Conservation (phyloP, 2,329 filamentous ascomycete species). For the Xylaria sp. region DNA sequence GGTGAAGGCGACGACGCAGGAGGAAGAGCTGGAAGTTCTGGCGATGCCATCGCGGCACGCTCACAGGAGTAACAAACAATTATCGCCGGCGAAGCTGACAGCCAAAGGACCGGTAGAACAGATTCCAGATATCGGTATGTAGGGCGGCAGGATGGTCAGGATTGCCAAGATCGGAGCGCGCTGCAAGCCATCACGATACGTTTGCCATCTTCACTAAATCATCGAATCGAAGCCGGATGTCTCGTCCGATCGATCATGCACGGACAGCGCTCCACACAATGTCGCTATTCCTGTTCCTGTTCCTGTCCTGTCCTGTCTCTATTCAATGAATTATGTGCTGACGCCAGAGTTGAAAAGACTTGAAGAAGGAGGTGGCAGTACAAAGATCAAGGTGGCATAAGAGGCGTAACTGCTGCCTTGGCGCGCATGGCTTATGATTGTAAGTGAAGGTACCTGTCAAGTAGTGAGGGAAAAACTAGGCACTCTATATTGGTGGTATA, state of each 20-base stretch:
- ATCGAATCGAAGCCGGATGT: background rate
- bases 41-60: constrained; percentile 35
- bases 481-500: too few species aligned
- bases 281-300: background rate
- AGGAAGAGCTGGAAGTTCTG: constrained; percentile 6
- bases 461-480: too few species aligned
- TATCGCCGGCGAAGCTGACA: constrained; percentile 18
- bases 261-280: background rate
- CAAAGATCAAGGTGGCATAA: constrained; percentile 15
- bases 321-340: constrained; percentile 9
- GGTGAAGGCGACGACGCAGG: constrained; percentile 11
- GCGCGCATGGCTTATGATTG: constrained; percentile 9
- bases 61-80: constrained; percentile 3
- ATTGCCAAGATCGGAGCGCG: constrained; percentile 22
- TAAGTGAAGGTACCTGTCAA: background rate
- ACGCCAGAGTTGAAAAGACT: constrained; percentile 13
- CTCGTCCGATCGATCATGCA: background rate
- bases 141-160: constrained; percentile 14
- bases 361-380: constrained; percentile 24
- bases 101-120: background rate
- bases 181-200: constrained; percentile 25
- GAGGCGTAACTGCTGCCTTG: constrained; percentile 28
- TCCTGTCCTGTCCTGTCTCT: background rate
- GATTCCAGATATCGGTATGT: background rate
- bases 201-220: constrained; percentile 9